These are phyloP conservation scores for Chalciporus piperatus DNA, from an alignment of 768 basidiomycete genomes.

Conservation along the genomic window DNA sequence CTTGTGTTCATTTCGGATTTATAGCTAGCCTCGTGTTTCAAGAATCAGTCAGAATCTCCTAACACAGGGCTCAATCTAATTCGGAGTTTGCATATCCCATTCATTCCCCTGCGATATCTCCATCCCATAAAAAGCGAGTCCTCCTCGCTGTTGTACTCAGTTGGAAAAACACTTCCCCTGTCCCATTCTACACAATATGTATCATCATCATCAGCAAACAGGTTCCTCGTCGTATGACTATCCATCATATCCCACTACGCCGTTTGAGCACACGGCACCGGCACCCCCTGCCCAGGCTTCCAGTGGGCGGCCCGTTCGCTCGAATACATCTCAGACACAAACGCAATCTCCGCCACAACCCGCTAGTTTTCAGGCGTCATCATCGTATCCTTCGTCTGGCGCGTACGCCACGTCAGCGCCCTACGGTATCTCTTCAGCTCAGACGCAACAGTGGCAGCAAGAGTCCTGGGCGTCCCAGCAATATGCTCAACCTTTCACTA, in stretches of 20 bases:
- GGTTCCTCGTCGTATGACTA: slow-evolving; percentile 50
- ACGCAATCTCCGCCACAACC: slow-evolving; percentile 25
- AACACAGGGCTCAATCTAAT: slow-evolving; percentile 24
- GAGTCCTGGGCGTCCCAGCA: slow-evolving; percentile 40
- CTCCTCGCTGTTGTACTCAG: slow-evolving; percentile 17
- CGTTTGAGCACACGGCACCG: slow-evolving; percentile 25
- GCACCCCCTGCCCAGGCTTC: slow-evolving; percentile 29
- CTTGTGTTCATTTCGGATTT: slow-evolving; percentile 35
- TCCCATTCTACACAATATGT: slow-evolving; percentile 46
- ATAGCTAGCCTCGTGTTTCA: slow-evolving; percentile 35
- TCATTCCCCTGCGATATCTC: slow-evolving; percentile 27
- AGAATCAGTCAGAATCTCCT: slow-evolving; percentile 24
- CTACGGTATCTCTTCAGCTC: slow-evolving; percentile 28
- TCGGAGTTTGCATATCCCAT: slow-evolving; percentile 29
- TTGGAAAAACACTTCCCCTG: slow-evolving; percentile 37
- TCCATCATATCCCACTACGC: slow-evolving; percentile 36
- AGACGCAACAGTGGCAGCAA: slow-evolving; percentile 38
- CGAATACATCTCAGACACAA: slow-evolving; percentile 33
- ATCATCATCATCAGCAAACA: slow-evolving; percentile 46
- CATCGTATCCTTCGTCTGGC: slow-evolving; percentile 29
- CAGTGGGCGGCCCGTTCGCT: slow-evolving; percentile 28
- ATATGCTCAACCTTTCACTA: slow-evolving; percentile 31
- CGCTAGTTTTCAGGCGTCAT: slow-evolving; percentile 22
- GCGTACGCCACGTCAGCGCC: slow-evolving; percentile 30
- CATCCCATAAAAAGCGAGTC: slow-evolving; percentile 29